Evolutionary conservation across 768 basidiomycete genomes (phyloP).

Genomic region (Phlegmacium glaucopus): DNA sequence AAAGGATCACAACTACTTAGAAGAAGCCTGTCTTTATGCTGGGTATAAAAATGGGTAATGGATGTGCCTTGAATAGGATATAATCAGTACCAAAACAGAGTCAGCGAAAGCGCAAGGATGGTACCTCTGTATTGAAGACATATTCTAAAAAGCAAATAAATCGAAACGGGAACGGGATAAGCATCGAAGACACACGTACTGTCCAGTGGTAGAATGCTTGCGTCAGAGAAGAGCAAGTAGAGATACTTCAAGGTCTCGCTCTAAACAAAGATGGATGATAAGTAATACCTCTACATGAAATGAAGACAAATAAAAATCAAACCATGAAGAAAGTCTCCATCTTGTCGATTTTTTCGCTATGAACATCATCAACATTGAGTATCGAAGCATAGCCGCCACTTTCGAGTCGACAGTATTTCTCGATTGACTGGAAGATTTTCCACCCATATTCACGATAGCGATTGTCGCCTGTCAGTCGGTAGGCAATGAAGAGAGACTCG

Average conservation of each 20-base stretch:
- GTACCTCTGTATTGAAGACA: constrained; percentile 85
- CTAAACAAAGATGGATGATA: constrained; percentile 32
- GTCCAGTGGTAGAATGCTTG: constrained; percentile 64
- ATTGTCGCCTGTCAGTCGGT: constrained; percentile 79
- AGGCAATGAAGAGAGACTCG: constrained; percentile 91
- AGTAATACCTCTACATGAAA: background rate
- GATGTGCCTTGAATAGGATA: constrained; percentile 30
- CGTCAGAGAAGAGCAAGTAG: constrained; percentile 85
- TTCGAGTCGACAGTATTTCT: constrained; percentile 73
- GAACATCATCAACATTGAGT: constrained; percentile 78
- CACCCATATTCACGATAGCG: constrained; percentile 84
- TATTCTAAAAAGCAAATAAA: constrained; percentile 45
- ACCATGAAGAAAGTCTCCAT: constrained; percentile 98
- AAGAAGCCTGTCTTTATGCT: constrained; percentile 4
- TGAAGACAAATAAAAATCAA: constrained; percentile 15
- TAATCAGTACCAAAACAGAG: background rate
- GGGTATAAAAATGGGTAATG: constrained; percentile 36
- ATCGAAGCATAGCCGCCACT: constrained; percentile 86
- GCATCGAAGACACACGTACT: constrained; percentile 42
- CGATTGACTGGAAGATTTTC: constrained; percentile 88
- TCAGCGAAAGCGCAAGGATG: background rate
- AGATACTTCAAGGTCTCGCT: constrained; percentile 93
- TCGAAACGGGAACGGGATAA: background rate
- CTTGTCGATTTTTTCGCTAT: constrained; percentile 69
- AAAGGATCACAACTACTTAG: background rate